These are phyloP conservation scores for Osmanthus fragrans DNA, from an alignment of 257 asterid species.

Conservation along the genomic window DNA sequence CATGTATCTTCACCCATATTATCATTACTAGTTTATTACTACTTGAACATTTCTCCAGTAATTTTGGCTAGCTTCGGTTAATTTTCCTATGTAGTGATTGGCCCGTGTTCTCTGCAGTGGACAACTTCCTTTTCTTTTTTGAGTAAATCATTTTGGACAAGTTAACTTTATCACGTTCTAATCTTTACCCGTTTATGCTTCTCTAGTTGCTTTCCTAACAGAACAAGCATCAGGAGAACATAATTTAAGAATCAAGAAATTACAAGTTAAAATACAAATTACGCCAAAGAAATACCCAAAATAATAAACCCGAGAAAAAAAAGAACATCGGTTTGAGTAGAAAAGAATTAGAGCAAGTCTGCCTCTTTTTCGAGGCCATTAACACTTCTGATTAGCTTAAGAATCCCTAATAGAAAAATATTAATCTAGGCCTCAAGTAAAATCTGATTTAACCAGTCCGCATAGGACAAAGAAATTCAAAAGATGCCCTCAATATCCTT, in stretches of 20 bases:
- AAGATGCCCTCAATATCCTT: not conserved
- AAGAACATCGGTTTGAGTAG: not conserved
- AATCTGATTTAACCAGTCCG: not conserved
- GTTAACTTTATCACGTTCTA: not conserved
- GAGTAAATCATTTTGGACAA: not conserved
- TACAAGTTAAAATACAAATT: not conserved
- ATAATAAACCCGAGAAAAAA: not conserved
- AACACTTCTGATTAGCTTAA: not conserved
- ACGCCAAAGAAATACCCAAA: not conserved
- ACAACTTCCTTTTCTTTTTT: not conserved
- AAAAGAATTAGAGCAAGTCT: no score
- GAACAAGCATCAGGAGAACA: not conserved
- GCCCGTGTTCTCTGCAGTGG: not conserved
- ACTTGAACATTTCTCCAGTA: not conserved
- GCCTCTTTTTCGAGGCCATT: not conserved
- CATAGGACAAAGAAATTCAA: not conserved
- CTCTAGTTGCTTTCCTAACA: not conserved
- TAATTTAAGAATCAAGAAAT: not conserved
- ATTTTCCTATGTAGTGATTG: no score
- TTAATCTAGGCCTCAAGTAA: not conserved
- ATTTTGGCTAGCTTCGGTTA: not conserved
- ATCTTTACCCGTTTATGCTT: not conserved
- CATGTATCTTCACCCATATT: not conserved
- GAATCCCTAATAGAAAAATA: not conserved
- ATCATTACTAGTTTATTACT: no score